A percentile compares a stretch with the other conserved stretches of the same genome.
Evolutionary conservation across 257 asterid genomes (phyloP).

Genomic region (Anisodus tanguticus): DNA sequence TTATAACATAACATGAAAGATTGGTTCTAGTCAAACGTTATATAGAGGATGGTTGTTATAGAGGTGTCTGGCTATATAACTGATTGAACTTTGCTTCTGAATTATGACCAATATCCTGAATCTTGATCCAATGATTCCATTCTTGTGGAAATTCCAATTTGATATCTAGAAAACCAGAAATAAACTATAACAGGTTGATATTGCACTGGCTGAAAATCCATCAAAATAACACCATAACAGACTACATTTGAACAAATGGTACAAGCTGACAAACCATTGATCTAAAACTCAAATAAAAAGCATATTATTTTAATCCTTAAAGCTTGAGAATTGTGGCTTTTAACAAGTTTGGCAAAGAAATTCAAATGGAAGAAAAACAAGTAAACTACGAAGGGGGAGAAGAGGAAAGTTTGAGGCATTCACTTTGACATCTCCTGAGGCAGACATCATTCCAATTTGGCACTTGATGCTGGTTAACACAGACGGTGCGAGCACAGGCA

Average conservation of each 20-base stretch:
- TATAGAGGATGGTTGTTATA: no score
- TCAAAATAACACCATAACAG: neutral
- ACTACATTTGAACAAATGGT: neutral
- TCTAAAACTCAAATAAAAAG: neutral
- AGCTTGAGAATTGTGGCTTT: neutral
- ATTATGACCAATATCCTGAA: neutral
- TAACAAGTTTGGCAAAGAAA: slow-evolving; percentile 11
- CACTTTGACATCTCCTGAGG: slow-evolving; percentile 89
- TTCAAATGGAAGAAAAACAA: neutral
- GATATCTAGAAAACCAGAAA: neutral
- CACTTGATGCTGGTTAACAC: slow-evolving; percentile 96
- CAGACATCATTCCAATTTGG: slow-evolving; percentile 97
- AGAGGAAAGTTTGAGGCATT: slow-evolving; percentile 77
- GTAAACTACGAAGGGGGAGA: slow-evolving; percentile 4
- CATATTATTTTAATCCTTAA: neutral
- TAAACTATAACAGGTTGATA: neutral
- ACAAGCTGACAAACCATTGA: slow-evolving; percentile 2
- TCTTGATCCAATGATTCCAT: neutral
- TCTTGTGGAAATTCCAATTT: neutral
- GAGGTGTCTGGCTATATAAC: no score
- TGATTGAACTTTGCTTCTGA: neutral
- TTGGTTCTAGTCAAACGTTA: no score
- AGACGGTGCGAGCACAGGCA: slow-evolving; percentile 93
- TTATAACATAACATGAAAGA: no score
- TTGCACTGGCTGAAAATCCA: neutral